phyloP scores from a whole-genome alignment of 257 asterid species.

The Schizonepeta tenuifolia region DNA sequence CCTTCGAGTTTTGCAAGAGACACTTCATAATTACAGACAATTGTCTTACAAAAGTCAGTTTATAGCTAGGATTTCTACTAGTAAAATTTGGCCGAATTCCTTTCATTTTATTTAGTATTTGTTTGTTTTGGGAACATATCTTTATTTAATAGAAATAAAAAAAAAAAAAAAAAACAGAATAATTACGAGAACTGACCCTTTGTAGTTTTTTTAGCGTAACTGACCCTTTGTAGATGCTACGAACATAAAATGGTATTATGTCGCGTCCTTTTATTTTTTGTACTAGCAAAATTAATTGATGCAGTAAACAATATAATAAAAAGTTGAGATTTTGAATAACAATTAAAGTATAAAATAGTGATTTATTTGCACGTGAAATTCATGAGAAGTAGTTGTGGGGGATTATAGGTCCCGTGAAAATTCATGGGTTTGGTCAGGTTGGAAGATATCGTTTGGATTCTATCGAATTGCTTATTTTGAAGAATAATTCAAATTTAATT shows the following conservation, averaged over 20 bases:
- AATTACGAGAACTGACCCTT: no score
- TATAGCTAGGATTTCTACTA: not conserved
- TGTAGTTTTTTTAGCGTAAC: no score
- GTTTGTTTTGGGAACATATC: not conserved
- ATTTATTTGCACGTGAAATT: constrained; percentile 30
- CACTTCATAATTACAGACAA: constrained; percentile 13
- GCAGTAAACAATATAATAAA: not conserved
- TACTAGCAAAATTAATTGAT: not conserved
- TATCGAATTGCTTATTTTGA: not conserved
- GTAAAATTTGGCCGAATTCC: not conserved
- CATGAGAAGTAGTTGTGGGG: constrained; percentile 31
- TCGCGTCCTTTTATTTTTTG: not conserved
- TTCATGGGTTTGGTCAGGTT: constrained; percentile 33
- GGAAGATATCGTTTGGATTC: not conserved
- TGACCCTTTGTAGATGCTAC: not conserved
- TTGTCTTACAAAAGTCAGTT: constrained; percentile 33
- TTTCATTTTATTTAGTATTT: not conserved
- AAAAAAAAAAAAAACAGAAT: no score
- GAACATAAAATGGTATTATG: not conserved
- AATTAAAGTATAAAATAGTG: constrained; percentile 5
- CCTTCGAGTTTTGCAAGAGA: constrained; percentile 34
- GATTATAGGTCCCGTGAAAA: constrained; percentile 39
- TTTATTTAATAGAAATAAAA: no score
- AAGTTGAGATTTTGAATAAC: constrained; percentile 12
- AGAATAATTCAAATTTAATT: not conserved